Base-by-base conservation (phyloP, 768 basidiomycete species). In the Guyanaporus albipodus region DNA sequence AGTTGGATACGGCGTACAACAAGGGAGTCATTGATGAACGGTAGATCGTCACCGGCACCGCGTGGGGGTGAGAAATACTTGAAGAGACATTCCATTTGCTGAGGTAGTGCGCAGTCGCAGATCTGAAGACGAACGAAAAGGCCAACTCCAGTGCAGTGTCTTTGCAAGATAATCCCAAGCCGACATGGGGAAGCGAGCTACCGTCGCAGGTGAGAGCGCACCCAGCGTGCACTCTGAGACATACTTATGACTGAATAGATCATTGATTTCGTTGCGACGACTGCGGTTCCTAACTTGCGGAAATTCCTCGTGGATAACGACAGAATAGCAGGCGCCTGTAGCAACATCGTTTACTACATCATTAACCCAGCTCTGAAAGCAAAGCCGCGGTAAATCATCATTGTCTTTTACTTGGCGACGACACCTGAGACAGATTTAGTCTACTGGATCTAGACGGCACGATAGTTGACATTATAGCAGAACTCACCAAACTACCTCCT, bases 261-360 rank as follows among this genome's bases (percentile, higher is more conserved):
- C 53, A 80, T 78, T 46, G 63, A 69, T 6, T 96, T 85, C 57
- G 70, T 96, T 32, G 85, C 85, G 1, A 71, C 72, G 0, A 74
- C 70, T 24, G 80, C 83, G 26, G 61, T 97, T 10, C 89, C 92
- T 3, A 82, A 80, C 54, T 56, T 95, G 45, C 80, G 91, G 17
- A 79, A 77, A 53, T 83, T 96, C 63, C 69, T 95, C 42, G 70
- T 84, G 54, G 95, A 98, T 52, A 79, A 80, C 29, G 95, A 98
- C 67, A 90, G 83, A 67, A 76, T 93, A 17, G 68, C 80, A 10
- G 74, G 79, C n/a, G 77, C 82, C 6, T 94, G 90, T 64, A 85
- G 74, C 46, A 91, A 88, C 56, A 81, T 98, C 34, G 74, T 89
- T 15, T 87, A 91, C 55, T 90, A 91, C 57, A 79, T 95, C 34